Conservation (phyloP, 1,139 yeast species). For the Geotrichum macrosporum region DNA sequence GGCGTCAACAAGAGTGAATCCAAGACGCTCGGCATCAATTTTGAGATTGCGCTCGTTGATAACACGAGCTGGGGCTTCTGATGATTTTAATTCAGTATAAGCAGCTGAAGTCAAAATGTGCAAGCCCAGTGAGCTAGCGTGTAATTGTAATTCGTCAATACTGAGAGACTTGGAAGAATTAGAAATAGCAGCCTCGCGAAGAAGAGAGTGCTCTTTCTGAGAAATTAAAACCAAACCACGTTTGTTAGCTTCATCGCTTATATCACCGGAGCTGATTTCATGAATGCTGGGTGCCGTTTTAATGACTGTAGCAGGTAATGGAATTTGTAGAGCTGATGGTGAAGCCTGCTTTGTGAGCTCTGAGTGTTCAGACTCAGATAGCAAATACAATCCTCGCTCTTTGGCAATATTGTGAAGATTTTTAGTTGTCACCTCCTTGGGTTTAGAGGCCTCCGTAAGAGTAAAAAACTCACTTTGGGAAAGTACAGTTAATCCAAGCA, state of each 20-base stretch:
- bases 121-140: conserved; percentile 25
- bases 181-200: conserved; percentile 12
- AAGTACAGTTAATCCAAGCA: conserved; percentile 14
- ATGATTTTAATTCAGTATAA: conserved; percentile 16
- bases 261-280: conserved; percentile 12
- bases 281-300: neutral
- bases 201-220: conserved; percentile 14
- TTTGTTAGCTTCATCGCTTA: conserved; percentile 13
- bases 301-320: conserved; percentile 9
- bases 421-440: neutral
- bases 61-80: conserved; percentile 4
- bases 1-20: conserved; percentile 32
- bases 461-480: conserved; percentile 2
- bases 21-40: conserved; percentile 22
- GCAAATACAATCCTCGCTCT: neutral
- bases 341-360: conserved; percentile 5
- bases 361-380: conserved; percentile 1
- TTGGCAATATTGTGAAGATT: conserved; percentile 3
- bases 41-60: conserved; percentile 14
- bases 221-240: conserved; percentile 19
- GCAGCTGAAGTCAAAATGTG: conserved; percentile 24
- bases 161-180: conserved; percentile 20
- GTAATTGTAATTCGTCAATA: conserved; percentile 27
- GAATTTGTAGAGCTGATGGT: neutral
- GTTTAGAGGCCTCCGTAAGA: neutral